These are phyloP conservation scores for Orbilia ellipsospora DNA, from an alignment of 2,329 filamentous ascomycete species.

Conservation along the genomic window DNA sequence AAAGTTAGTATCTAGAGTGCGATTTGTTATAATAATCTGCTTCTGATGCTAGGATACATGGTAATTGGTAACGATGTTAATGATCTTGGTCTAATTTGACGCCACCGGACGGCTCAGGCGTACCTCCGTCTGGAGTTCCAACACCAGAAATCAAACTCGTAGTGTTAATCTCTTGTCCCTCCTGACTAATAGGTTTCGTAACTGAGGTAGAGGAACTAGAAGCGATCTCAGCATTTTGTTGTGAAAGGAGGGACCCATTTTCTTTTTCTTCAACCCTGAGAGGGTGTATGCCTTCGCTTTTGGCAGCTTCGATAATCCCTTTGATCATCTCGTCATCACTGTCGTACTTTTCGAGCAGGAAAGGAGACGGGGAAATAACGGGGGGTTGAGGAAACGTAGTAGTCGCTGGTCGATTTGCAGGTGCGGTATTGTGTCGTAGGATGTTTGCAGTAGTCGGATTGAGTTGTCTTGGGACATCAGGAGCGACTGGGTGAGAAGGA, in stretches of 20 bases:
- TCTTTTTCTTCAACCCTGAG: slow-evolving; percentile 1
- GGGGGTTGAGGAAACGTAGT: background rate
- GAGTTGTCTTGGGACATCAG: background rate
- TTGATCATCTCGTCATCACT: slow-evolving; percentile 5
- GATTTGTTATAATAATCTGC: too few relatives aligned
- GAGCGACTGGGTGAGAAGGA: background rate
- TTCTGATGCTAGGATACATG: too few relatives aligned
- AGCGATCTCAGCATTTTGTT: background rate
- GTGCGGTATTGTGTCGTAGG: background rate
- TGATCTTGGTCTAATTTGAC: too few relatives aligned
- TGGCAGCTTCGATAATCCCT: background rate
- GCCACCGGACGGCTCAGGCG: too few relatives aligned
- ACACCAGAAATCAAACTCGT: too few relatives aligned
- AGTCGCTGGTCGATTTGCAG: background rate
- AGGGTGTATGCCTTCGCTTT: background rate
- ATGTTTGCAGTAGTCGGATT: background rate
- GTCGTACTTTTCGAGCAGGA: slow-evolving; percentile 8
- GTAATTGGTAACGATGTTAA: too few relatives aligned
- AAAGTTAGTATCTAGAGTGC: too few relatives aligned
- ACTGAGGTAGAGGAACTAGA: background rate
- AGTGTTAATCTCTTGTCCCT: too few relatives aligned
- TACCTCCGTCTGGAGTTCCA: too few relatives aligned
- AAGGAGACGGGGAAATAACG: background rate
- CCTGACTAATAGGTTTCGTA: too few relatives aligned
- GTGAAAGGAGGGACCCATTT: background rate